phyloP scores from a whole-genome alignment of 805 yeast genomes.

The Yamadazyma takamatsuzukensis region DNA sequence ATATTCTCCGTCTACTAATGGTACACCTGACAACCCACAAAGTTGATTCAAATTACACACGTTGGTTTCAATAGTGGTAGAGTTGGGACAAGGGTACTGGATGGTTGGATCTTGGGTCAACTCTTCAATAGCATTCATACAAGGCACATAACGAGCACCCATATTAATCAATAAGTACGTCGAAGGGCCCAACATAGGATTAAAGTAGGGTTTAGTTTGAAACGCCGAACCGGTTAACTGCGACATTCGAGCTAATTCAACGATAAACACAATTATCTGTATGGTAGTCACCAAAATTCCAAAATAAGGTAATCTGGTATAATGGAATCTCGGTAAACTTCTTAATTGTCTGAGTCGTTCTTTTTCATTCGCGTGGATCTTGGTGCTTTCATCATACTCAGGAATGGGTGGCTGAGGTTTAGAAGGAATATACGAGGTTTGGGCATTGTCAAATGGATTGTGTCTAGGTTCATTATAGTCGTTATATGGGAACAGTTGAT shows the following conservation, averaged over 20 bases:
- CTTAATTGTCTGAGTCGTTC: conserved; percentile 21
- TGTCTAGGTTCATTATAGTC: conserved; percentile 2
- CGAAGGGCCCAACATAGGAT: conserved; percentile 79
- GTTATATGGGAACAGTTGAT: conserved; percentile 9
- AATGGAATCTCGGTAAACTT: conserved; percentile 31
- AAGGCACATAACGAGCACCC: conserved; percentile 71
- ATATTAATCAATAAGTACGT: conserved; percentile 59
- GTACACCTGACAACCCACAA: conserved; percentile 57
- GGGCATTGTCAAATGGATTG: conserved; percentile 9
- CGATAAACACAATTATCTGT: conserved; percentile 57
- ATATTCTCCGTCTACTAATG: conserved; percentile 25
- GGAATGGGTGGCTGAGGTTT: conserved; percentile 13
- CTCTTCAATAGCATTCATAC: conserved; percentile 54
- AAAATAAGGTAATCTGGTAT: conserved; percentile 37
- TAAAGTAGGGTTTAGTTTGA: conserved; percentile 67
- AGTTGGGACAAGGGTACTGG: conserved; percentile 65
- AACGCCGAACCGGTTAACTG: conserved; percentile 58
- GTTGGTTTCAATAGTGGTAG: conserved; percentile 51
- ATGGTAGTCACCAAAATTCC: conserved; percentile 40
- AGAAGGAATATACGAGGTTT: conserved; percentile 4
- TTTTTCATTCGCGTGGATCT: conserved; percentile 18
- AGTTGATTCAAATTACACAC: conserved; percentile 55
- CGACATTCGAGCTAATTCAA: conserved; percentile 57
- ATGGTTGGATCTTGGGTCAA: conserved; percentile 46
- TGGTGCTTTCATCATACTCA: conserved; percentile 11